These are phyloP conservation scores for Cladosporium sphaerospermum DNA, from an alignment of 2,329 filamentous ascomycete genomes.

Conservation along the genomic window DNA sequence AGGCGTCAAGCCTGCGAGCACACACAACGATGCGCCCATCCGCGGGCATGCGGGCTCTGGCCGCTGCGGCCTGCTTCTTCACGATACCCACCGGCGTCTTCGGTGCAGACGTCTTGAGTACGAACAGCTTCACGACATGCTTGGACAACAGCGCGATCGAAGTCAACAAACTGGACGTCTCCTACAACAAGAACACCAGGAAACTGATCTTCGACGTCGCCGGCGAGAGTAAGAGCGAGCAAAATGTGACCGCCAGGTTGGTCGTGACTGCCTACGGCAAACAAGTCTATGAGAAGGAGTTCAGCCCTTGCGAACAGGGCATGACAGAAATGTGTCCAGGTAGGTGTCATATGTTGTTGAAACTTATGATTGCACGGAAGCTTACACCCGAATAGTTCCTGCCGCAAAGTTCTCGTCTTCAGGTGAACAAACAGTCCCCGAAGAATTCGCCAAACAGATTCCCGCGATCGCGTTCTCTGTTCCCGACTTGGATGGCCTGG, in stretches of 20 bases:
- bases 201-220: slow-evolving; percentile 74
- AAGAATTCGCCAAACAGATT: slow-evolving; percentile 65
- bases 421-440: slow-evolving; percentile 66
- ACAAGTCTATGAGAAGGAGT: slow-evolving; percentile 68
- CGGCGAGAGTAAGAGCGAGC: slow-evolving; percentile 64
- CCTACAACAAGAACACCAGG: slow-evolving; percentile 70
- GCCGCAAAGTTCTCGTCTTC: slow-evolving; percentile 65
- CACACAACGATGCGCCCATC: slow-evolving; percentile 25
- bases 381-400: slow-evolving; percentile 53
- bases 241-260: slow-evolving; percentile 74
- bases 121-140: slow-evolving; percentile 74
- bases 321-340: slow-evolving; percentile 77
- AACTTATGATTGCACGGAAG: neutral
- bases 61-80: slow-evolving; percentile 27
- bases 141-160: slow-evolving; percentile 53
- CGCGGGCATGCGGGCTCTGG: slow-evolving; percentile 16
- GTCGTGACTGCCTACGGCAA: slow-evolving; percentile 79
- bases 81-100: slow-evolving; percentile 45
- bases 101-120: slow-evolving; percentile 67
- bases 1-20: slow-evolving; percentile 6
- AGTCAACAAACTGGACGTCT: slow-evolving; percentile 68
- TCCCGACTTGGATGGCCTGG: slow-evolving; percentile 82
- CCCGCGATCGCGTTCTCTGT: slow-evolving; percentile 84
- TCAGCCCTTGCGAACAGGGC: slow-evolving; percentile 70
- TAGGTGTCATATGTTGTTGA: slow-evolving; percentile 35